These are phyloP conservation scores for Acidiella bohemica DNA, from an alignment of 495 filamentous ascomycete species.

Conservation along the genomic window DNA sequence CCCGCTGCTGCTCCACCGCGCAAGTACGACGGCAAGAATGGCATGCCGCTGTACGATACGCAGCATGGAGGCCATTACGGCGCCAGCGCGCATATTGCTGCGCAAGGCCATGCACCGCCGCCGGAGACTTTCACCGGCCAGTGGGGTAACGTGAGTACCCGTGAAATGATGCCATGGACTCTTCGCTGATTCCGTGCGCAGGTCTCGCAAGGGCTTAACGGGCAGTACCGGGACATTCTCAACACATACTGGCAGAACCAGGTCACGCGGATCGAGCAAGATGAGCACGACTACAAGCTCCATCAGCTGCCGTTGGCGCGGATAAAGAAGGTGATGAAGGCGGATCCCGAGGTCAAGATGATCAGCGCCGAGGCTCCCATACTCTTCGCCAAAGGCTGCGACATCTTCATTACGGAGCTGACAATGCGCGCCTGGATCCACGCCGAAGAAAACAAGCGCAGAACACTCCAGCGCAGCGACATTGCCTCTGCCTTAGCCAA, in stretches of 20 bases:
- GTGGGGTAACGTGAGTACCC: conserved; percentile 75
- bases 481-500: conserved; percentile 92
- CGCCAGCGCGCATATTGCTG: conserved; percentile 42
- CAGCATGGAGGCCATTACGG: conserved; percentile 80
- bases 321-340: conserved; percentile 99
- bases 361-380: conserved; percentile 97
- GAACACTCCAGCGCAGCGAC: conserved; percentile 87
- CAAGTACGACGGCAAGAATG: conserved; percentile 29
- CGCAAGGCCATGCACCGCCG: conserved; percentile 67
- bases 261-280: conserved; percentile 84
- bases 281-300: conserved; percentile 94
- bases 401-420: conserved; percentile 97
- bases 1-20: conserved; percentile 10
- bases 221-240: conserved; percentile 87
- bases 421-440: conserved; percentile 99
- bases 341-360: conserved; percentile 98
- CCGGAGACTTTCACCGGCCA: conserved; percentile 81
- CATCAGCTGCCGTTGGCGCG: conserved; percentile 90
- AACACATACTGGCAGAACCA: conserved; percentile 98
- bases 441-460: conserved; percentile 94
- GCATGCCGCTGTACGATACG: conserved; percentile 60
- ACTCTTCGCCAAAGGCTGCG: conserved; percentile 94
- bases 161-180: neutral
- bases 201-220: conserved; percentile 91
- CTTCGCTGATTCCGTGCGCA: conserved; percentile 22